Conservation (phyloP, 164 flowering plant species). For the Cinnamomum chago region DNA sequence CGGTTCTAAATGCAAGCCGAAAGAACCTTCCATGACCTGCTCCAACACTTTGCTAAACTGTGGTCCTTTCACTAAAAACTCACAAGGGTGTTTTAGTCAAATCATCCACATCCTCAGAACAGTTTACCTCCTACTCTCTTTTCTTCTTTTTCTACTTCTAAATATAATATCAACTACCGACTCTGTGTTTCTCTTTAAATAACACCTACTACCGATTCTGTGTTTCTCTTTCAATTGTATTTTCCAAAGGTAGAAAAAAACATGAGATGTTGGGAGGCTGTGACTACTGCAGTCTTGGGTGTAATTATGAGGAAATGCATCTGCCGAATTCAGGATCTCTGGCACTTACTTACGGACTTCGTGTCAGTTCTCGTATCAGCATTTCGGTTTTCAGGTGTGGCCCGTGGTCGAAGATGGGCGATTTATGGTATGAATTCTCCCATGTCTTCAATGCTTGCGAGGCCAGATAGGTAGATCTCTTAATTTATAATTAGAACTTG, state of each 20-base stretch:
- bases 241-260: background rate
- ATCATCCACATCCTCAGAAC: background rate
- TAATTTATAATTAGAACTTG: background rate
- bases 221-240: background rate
- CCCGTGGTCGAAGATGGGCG: conserved; percentile 2
- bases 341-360: conserved; percentile 18
- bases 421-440: conserved; percentile 17
- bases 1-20: no score
- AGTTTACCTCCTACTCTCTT: background rate
- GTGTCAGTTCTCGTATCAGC: conserved; percentile 19
- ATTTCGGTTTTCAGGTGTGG: conserved; percentile 20
- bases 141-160: background rate
- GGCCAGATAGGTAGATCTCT: conserved; percentile 25
- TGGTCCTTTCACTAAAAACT: no score
- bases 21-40: no score
- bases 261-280: conserved; percentile 25
- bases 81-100: background rate
- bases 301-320: conserved; percentile 35
- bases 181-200: background rate
- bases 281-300: conserved; percentile 17
- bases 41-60: no score
- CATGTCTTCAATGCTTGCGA: conserved; percentile 19
- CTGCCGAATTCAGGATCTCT: conserved; percentile 22
- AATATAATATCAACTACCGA: background rate
- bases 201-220: background rate